Conservation (phyloP, 352 stramenopile genomes). For the Pseudoperonospora humuli region DNA sequence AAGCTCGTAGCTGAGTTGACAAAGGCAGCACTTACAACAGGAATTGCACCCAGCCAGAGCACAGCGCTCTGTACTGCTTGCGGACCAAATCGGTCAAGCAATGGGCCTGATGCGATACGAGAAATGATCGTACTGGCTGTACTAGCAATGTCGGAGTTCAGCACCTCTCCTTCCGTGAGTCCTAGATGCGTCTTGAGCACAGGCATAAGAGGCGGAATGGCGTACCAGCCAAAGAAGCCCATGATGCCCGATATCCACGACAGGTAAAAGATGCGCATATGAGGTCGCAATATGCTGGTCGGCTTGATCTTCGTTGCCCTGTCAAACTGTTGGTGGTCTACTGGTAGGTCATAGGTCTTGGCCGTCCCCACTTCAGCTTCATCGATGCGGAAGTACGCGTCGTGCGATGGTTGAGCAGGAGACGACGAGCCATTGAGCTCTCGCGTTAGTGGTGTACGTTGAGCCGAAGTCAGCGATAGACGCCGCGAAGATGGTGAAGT, state of each 20-base stretch:
- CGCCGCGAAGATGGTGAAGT: too few species aligned
- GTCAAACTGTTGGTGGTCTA: conserved; percentile 54
- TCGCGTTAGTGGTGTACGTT: too few species aligned
- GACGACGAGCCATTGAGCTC: too few species aligned
- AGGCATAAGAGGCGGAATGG: conserved; percentile 90
- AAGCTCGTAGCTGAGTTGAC: conserved; percentile 74
- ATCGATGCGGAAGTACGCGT: too few species aligned
- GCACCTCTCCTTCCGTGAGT: conserved; percentile 84
- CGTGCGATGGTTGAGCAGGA: too few species aligned
- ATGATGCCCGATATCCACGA: conserved; percentile 89
- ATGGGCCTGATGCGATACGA: conserved; percentile 87
- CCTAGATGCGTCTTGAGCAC: conserved; percentile 83
- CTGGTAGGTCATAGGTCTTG: conserved; percentile 49
- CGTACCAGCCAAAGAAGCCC: conserved; percentile 93
- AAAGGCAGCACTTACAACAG: conserved; percentile 79
- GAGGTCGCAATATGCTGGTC: conserved; percentile 73
- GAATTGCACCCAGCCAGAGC: conserved; percentile 80
- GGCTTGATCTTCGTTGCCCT: conserved; percentile 73
- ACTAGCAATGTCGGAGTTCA: conserved; percentile 89
- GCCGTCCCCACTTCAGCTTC: too few species aligned
- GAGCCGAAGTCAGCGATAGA: too few species aligned
- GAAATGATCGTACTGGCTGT: conserved; percentile 89
- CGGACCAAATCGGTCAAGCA: conserved; percentile 89
- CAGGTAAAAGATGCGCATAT: conserved; percentile 93
- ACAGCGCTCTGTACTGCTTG: conserved; percentile 75